Conservation (phyloP, 2,329 filamentous ascomycete genomes). For the Aureobasidium sp. region DNA sequence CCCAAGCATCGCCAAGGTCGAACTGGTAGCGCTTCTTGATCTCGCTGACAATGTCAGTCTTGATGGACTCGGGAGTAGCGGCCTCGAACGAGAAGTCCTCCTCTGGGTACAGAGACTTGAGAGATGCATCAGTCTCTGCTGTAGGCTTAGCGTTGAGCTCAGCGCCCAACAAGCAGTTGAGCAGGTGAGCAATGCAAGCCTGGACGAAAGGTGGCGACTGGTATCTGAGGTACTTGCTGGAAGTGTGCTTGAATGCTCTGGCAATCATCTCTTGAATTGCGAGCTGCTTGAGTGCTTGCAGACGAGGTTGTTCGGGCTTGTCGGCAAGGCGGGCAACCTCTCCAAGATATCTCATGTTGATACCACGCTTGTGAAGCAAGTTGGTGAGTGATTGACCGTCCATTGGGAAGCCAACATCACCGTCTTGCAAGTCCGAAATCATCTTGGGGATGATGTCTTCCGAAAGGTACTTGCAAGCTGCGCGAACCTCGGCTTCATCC, state of each 20-base stretch:
- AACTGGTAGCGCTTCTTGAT: slow-evolving; percentile 68
- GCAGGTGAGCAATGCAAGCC: slow-evolving; percentile 71
- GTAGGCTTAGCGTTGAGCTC: slow-evolving; percentile 68
- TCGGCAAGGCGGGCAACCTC: slow-evolving; percentile 60
- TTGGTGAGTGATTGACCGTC: slow-evolving; percentile 86
- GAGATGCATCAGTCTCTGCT: slow-evolving; percentile 64
- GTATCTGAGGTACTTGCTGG: slow-evolving; percentile 68
- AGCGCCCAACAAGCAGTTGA: slow-evolving; percentile 85
- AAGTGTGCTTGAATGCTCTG: slow-evolving; percentile 91
- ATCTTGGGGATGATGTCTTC: slow-evolving; percentile 75
- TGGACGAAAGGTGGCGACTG: slow-evolving; percentile 74
- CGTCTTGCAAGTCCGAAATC: slow-evolving; percentile 77
- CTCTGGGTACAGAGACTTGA: slow-evolving; percentile 72
- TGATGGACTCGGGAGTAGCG: slow-evolving; percentile 65
- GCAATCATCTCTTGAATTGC: slow-evolving; percentile 86
- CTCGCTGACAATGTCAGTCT: slow-evolving; percentile 62
- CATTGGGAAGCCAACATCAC: slow-evolving; percentile 96
- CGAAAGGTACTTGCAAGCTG: slow-evolving; percentile 70
- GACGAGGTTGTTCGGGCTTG: slow-evolving; percentile 57
- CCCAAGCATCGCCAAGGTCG: slow-evolving; percentile 60
- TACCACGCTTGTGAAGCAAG: slow-evolving; percentile 89
- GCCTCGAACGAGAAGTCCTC: slow-evolving; percentile 74
- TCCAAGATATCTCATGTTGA: slow-evolving; percentile 95
- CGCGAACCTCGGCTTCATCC: slow-evolving; percentile 82
- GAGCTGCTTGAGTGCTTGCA: slow-evolving; percentile 69